Conservation (phyloP, 2,329 filamentous ascomycete genomes). For the Leptographium galeiforme region DNA sequence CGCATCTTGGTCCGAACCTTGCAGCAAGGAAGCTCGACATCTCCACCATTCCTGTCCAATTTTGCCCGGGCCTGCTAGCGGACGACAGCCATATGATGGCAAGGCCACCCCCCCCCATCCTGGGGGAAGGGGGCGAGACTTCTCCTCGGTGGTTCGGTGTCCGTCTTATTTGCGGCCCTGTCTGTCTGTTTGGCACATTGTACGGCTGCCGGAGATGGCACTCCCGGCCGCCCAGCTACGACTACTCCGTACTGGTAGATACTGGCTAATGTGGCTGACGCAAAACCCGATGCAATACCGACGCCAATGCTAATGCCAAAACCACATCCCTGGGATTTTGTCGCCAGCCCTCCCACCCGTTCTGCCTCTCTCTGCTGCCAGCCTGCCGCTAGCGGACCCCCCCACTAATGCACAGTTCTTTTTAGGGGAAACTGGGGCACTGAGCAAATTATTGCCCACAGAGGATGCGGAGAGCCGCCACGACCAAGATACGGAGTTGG, state of each 20-base stretch:
- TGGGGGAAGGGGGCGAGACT: too few relatives aligned
- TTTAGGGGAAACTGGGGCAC: not conserved
- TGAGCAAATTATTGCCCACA: not conserved
- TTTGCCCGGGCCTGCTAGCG: not conserved
- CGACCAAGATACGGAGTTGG: too few relatives aligned
- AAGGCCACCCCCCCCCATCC: too few relatives aligned
- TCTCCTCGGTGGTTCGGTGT: too few relatives aligned
- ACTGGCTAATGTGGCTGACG: too few relatives aligned
- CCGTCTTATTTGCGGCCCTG: too few relatives aligned
- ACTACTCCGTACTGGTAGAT: too few relatives aligned
- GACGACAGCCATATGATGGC: not conserved
- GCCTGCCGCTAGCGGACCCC: not conserved
- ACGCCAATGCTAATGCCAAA: not conserved
- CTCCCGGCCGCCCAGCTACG: too few relatives aligned
- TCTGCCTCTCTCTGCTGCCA: not conserved
- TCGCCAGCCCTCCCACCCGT: not conserved
- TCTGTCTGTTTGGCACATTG: too few relatives aligned
- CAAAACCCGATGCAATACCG: not conserved
- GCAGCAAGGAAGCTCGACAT: not conserved
- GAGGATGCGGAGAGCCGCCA: too few relatives aligned
- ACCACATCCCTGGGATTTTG: slow-evolving; percentile 3
- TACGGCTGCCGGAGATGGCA: too few relatives aligned
- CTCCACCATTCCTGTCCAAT: not conserved
- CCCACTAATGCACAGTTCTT: slow-evolving; percentile 5
- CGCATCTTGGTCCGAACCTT: not conserved